Percentiles rank a stretch among this genome's conserved stretches.
These are phyloP conservation scores for Phytopythium aichiense DNA, from an alignment of 352 stramenopile genomes.

Conservation along the genomic window DNA sequence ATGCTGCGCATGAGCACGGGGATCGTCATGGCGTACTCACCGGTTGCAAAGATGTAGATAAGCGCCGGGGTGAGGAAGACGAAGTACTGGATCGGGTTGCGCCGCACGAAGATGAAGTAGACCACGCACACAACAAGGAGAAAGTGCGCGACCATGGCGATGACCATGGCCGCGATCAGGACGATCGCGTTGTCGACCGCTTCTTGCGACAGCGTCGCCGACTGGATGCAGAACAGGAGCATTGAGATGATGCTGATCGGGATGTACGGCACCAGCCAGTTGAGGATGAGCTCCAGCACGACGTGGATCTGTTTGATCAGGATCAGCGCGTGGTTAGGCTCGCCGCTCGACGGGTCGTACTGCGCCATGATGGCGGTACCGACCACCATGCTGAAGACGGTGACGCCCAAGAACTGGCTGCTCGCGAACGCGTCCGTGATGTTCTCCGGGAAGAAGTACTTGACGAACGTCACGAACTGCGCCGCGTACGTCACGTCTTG, in stretches of 20 bases:
- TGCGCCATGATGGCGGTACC: slow-evolving; percentile 39
- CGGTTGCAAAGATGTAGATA: slow-evolving; percentile 52
- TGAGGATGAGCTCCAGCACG: slow-evolving; percentile 65
- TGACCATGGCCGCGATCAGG: slow-evolving; percentile 33
- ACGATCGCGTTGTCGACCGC: slow-evolving; percentile 31
- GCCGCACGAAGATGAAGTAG: slow-evolving; percentile 57
- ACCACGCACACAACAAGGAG: slow-evolving; percentile 41
- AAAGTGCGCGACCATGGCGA: slow-evolving; percentile 49
- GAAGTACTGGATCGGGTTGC: slow-evolving; percentile 58
- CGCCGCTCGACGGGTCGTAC: slow-evolving; percentile 34
- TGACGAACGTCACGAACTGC: slow-evolving; percentile 59
- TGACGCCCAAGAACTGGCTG: slow-evolving; percentile 39
- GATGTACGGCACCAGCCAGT: slow-evolving; percentile 56
- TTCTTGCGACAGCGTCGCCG: slow-evolving; percentile 26
- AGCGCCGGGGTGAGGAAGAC: slow-evolving; percentile 47
- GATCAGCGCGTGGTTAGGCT: slow-evolving; percentile 48
- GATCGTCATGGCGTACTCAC: slow-evolving; percentile 44
- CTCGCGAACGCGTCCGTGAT: slow-evolving; percentile 46
- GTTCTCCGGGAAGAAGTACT: slow-evolving; percentile 49
- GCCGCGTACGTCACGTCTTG: slow-evolving; percentile 29
- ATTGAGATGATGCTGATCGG: slow-evolving; percentile 44
- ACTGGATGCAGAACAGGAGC: slow-evolving; percentile 53
- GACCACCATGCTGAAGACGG: slow-evolving; percentile 57
- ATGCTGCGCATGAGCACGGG: slow-evolving; percentile 60
- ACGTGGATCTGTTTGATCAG: slow-evolving; percentile 55